A percentile compares a stretch with the other conserved stretches of the same genome.
phyloP scores from a whole-genome alignment of 2,329 filamentous ascomycete species.

The Verticillium alfalfae region DNA sequence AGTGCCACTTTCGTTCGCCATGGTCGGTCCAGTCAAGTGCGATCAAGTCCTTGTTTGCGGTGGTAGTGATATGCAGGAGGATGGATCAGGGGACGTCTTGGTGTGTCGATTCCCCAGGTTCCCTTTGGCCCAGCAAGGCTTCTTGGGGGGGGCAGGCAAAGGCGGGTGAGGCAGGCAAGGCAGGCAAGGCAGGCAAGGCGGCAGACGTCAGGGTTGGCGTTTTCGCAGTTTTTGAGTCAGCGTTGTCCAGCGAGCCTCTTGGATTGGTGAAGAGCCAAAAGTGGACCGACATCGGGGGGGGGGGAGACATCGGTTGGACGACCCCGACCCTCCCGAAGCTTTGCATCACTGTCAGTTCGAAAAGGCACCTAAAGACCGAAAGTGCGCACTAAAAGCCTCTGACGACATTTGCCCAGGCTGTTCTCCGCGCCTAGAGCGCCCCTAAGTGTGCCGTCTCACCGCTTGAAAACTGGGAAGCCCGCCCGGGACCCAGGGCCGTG shows the following conservation, averaged over 20 bases:
- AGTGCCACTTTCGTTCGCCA: constrained; percentile 10
- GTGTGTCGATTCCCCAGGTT: background rate
- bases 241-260: background rate
- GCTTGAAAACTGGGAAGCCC: background rate
- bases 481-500: background rate
- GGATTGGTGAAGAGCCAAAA: background rate
- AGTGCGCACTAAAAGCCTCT: background rate
- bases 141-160: background rate
- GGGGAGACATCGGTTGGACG: background rate
- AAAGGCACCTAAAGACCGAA: background rate
- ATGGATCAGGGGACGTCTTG: background rate
- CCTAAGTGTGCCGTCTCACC: background rate
- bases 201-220: background rate
- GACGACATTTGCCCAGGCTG: background rate
- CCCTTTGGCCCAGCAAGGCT: background rate
- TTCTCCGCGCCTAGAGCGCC: background rate
- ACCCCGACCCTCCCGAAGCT: background rate
- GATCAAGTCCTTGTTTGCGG: background rate
- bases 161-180: background rate
- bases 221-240: background rate
- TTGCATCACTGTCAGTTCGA: background rate
- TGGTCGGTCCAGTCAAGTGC: constrained; percentile 8
- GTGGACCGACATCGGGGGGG: background rate
- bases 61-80: background rate
- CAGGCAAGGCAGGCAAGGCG: background rate